Evolutionary conservation across 805 yeast genomes (phyloP), one percentile per base, ranked within the genome.

Genomic region (Candida endomychidarum): DNA sequence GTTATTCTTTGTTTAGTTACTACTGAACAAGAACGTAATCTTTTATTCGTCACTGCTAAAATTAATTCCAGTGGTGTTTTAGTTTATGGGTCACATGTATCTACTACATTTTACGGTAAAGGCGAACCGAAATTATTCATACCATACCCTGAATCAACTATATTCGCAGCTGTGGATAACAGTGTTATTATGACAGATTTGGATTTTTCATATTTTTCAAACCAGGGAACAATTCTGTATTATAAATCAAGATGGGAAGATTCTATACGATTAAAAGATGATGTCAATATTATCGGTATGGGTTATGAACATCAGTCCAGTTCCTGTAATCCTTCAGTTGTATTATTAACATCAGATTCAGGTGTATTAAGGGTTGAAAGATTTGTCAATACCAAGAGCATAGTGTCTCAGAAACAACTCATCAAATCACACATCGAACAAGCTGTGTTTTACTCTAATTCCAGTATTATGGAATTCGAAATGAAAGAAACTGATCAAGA

Each of bases 381-480:
- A 22, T 67, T 66, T 37, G 15, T 17, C 7, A 21, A 18, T 32
- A 17, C 20, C 37, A 32, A 9, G 4, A 16, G 9, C 8, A 15
- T 11, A 12, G 24, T 21, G n/a, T 30, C 25, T 15, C 17, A n/a
- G 4, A 23, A 19, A 11, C 34, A 34, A 2, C 70, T 80, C 34
- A 67, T 86, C 23, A 82, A 81, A 54, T 76, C 87, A 0, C 90
- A 82, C 50, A 77, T 91, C 16, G 93, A 84, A 49, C 97, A 90
- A 60, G 96, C 90, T 0, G 77, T 90, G 1, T 83, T 81, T 51
- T 85, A 78, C 46, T 73, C 78, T 2, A 61, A 67, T 59, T 53
- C 73, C 60, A 30, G 69, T 2, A 74, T 69, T 10, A 60, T 77
- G 3, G 70, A 71, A 7, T 60, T 79, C 41, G 72, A 72, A 20